Evolutionary conservation across 768 basidiomycete species (phyloP), one percentile per base, ranked within the genome.

Genomic region (Galerina sulciceps): DNA sequence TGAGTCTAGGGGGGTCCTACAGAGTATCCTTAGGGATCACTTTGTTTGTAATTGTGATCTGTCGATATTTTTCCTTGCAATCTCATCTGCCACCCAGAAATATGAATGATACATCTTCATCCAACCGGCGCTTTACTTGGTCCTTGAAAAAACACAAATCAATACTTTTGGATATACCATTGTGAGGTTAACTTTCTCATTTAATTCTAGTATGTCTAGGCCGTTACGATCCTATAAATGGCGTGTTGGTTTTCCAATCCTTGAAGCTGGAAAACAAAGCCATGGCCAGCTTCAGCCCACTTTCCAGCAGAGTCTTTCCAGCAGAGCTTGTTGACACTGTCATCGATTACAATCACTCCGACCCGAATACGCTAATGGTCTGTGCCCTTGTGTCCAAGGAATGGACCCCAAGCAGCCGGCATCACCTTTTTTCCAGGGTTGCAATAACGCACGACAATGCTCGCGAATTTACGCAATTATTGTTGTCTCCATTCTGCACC

Each of bases 261-360:
- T n/a, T 38, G 40, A 34, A 10, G n/a, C 14, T 35, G 51, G 26
- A 41, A 36, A 43, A 20, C 38, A 35, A 49, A 47, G 38, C 41
- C 36, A 64, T 64, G 62, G 42, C 51, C n/a, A 49, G n/a, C 22
- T 38, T 14, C 41, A 37, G n/a, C 47, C 47, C 38, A 10, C n/a
- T 38, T 10, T 34, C 47, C 18, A 49, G 23, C 14, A 35, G 42
- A 6, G 42, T 20, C 41, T 61, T 75, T 26, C 70, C 73, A 10
- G 59, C 62, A 14, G 71, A 74, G 50, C 61, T 74, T 10, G 54
- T 73, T 14, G 72, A 73, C 52, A 43, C 58, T 1, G 68, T 74
- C 43, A 51, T 74, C 45, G 67, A 70, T 63, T 55, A 65, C 50
- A 63, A 69, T 34, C 67, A 67, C 51, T 55, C 51, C 15, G 69